Base-by-base conservation (phyloP, 2,329 filamentous ascomycete genomes). In the Elsinoe arachidis region DNA sequence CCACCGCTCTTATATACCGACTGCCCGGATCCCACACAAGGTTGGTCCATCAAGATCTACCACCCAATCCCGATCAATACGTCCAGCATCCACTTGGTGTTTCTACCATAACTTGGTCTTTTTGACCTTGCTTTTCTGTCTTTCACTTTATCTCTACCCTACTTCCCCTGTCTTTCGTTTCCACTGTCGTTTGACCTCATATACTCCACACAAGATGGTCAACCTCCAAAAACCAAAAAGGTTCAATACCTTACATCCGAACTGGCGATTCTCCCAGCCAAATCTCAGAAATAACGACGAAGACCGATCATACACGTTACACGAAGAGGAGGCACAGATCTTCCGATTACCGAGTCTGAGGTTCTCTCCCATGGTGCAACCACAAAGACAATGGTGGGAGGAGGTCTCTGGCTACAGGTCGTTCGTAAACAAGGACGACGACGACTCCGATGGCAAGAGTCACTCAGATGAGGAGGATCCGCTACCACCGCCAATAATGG, bases 161-260 rank as follows among this genome's bases (percentile, higher is more conserved):
- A 12, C 17, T 21, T 34, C 26, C 26, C 46, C 23, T 39, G 17
- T 39, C 34, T 11, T 15, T 19, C 26, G 4, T 26, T 3, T 11
- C 11, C 34, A 39, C 17, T 53, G 34, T 53, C 49, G 33, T 53
- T 34, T 53, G 49, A 53, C 34, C 49, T 53, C 49, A 53, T 53
- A 53, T 17, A 37, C 12, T 10, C 33, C 33, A 34, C 21, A 7
- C 33, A 39, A 14, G 6, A 53, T 53, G 49, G 12, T 17, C 15
- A 53, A 53, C 15, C 49, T 53, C 2, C 49, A 53, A 34, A 53
- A 53, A 17, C 49, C 49, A 21, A 39, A 39, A 26, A 53, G 49
- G 49, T 53, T 53, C 49, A 53, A 53, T 15, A 53, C 49, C 33
- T 39, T 53, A 26, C 49, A 53, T 35, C 49, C 49, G 12, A 53